Conservation (phyloP, 495 filamentous ascomycete species). For the Trichoderma orchidacearum region DNA sequence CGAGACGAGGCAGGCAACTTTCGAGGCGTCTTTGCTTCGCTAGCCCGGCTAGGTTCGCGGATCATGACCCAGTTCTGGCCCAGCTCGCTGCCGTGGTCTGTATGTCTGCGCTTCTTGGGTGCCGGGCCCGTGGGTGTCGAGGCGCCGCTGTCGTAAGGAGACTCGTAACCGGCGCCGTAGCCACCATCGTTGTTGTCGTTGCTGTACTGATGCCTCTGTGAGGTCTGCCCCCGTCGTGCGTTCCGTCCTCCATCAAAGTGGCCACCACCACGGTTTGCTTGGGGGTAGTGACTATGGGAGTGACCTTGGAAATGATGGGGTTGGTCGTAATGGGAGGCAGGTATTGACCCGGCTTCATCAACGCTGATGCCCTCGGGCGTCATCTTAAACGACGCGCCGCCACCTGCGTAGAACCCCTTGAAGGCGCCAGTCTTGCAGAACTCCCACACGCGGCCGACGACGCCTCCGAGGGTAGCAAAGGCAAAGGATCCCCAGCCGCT, state of each 20-base stretch:
- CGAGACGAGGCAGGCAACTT: background rate
- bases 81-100: slow-evolving; percentile 38
- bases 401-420: slow-evolving; percentile 73
- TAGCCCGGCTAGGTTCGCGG: slow-evolving; percentile 15
- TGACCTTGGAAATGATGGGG: background rate
- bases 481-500: slow-evolving; percentile 32
- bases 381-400: slow-evolving; percentile 27
- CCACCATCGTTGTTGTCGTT: background rate
- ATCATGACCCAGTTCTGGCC: slow-evolving; percentile 67
- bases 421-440: slow-evolving; percentile 67
- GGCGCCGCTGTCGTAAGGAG: slow-evolving; percentile 17
- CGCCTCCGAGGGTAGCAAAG: slow-evolving; percentile 31
- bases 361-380: background rate
- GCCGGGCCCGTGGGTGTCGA: slow-evolving; percentile 27
- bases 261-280: background rate
- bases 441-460: slow-evolving; percentile 68
- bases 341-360: too few relatives aligned
- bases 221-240: background rate
- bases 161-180: background rate
- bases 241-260: background rate
- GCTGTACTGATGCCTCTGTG: background rate
- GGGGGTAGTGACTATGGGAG: background rate
- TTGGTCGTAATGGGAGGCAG: slow-evolving; percentile 1
- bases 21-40: background rate
- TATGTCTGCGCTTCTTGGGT: slow-evolving; percentile 33